Evolutionary conservation across 1,284 basidiomycete species (phyloP), one percentile per base, ranked within the genome.

Genomic region (Chiua sp.): DNA sequence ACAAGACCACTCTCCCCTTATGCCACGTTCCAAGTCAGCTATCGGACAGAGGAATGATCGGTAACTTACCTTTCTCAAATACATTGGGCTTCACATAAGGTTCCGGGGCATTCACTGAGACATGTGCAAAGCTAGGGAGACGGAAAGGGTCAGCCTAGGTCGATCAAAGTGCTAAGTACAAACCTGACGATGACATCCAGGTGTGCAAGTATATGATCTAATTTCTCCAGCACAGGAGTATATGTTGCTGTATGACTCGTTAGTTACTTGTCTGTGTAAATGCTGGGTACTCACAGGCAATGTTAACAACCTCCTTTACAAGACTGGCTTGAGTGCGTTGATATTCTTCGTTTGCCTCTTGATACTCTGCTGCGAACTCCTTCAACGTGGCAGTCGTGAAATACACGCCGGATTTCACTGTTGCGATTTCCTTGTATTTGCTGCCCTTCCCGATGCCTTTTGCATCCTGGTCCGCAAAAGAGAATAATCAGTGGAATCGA

Each of bases 301-400:
- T 98, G 47, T 82, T 86, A 18, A 99, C 93, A 15, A 99, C 91
- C 72, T 98, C 94, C 73, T 92, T 96, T 51, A 98, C 98, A 5
- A 99, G 82, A 2, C 85, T 83, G 60, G 85, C 86, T 74, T 98
- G 96, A 47, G 88, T 90, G 59, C 84, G 83, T 39, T 85, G 79
- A 75, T 98, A 98, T 57, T 81, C 78, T 35, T 87, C 83, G 11
- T 86, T 89, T 10, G 86, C 78, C 53, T 93, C 91, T 56, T 83
- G 83, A 67, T 91, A 93, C 57, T 95, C 87, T 22, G 87, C 90
- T 23, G 92, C 89, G 6, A 91, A 81, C 30, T 83, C 80, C 72
- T 92, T 93, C 56, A 99, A 78, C 8, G 75, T 80, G 56, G 83
- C 82, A 1, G 97, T 99, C n/a, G 92, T 94, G 75, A 99, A 99